Evolutionary conservation across 106 monocot species (phyloP), one percentile per base, ranked within the genome.

Genomic region (Acorus gramineus): DNA sequence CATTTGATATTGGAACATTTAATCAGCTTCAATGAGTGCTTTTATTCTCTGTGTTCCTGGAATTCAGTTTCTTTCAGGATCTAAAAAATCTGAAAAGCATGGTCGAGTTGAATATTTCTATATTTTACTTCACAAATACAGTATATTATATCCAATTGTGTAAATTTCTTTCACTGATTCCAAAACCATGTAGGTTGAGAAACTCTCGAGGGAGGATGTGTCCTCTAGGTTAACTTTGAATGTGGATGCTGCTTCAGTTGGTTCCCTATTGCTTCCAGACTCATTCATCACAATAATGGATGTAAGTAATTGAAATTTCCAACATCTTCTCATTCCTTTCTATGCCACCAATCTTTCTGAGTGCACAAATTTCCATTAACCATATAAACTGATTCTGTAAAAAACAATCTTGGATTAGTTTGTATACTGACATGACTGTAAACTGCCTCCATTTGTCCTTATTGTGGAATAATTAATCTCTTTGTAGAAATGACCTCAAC

Each of bases 221-320:
- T 80, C 96, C 5, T 90, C 96, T 73, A 80, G 90, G 68, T 80
- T 96, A 76, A 79, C 76, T 8, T 77, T 91, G 68, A 91, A 85
- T 77, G 75, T 74, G 3, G 76, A 76, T 79, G 76, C 75, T 63
- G 81, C 74, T 65, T 72, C 85, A 56, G 87, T 96, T 77, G 96
- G 91, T 50, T 62, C 91, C 45, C 80, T 96, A 3, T 60, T 83
- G 52, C 78, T 96, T 44, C 74, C 87, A 55, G 96, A 96, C 85
- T 81, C 96, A 60, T 67, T 71, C 52, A 83, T 96, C 76, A 96
- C 96, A 46, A 79, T 96, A 62, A 96, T 96, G 96, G 96, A 96
- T 80, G 96, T 96, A 91, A 52, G 95, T 78, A 8, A 14, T 51
- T 42, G 7, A 46, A 5, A 13, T 49, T 64, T 54, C 8, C 10